These are phyloP conservation scores for Lathyrus oleraceus DNA, from an alignment of 306 rosid genomes.

Conservation along the genomic window DNA sequence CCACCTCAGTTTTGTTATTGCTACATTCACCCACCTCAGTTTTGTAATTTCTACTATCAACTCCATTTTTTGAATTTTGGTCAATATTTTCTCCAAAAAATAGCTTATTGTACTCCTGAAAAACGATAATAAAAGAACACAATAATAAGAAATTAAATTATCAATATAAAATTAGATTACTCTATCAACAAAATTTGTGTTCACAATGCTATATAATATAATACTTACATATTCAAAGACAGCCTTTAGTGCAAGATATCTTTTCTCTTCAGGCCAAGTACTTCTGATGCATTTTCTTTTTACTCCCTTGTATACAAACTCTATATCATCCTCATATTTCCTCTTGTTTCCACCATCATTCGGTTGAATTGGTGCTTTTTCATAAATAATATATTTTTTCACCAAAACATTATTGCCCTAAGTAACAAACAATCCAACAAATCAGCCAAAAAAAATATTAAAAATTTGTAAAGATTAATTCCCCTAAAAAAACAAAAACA, in stretches of 20 bases:
- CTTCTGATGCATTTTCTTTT: neutral
- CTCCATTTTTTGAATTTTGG: no score
- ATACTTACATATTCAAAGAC: neutral
- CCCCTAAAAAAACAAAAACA: no score
- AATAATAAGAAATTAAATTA: neutral
- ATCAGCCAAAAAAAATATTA: no score
- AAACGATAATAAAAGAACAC: neutral
- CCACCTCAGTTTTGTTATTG: neutral
- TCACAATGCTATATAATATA: neutral
- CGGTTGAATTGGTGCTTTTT: neutral
- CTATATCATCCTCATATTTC: neutral
- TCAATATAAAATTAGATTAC: neutral
- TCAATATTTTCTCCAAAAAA: neutral
- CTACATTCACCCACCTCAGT: no score
- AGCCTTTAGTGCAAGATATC: neutral
- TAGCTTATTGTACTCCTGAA: neutral
- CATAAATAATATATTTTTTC: neutral
- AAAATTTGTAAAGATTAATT: no score
- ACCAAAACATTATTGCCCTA: neutral
- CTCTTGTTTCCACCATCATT: neutral
- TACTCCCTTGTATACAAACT: neutral
- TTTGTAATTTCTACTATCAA: neutral
- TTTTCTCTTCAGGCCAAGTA: neutral
- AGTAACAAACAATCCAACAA: neutral
- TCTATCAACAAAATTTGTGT: neutral